Evolutionary conservation across 306 rosid species (phyloP).

Genomic region (Cyclanthera cordifolia): DNA sequence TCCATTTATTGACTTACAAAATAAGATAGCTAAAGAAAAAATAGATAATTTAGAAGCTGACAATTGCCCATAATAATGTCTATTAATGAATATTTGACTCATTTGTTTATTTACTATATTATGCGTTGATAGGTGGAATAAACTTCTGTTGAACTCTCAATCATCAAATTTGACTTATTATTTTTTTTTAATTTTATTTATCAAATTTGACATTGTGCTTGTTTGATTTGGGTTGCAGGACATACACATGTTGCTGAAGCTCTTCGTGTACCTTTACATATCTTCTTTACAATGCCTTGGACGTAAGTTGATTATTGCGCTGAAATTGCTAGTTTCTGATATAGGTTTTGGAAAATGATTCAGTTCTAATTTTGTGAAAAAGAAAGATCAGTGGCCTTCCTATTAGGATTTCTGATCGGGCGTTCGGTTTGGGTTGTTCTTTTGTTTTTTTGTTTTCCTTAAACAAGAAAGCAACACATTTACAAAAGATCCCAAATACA

Average conservation of each 20-base stretch:
- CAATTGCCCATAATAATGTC: not conserved
- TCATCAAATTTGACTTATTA: too few relatives aligned
- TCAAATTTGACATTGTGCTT: constrained; percentile 10
- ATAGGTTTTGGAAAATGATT: not conserved
- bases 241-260: constrained; percentile 91
- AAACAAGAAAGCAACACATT: not conserved
- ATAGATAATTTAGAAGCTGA: not conserved
- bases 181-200: too few relatives aligned
- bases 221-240: constrained; percentile 45
- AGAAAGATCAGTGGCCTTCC: not conserved
- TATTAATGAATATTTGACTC: not conserved
- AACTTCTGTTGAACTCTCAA: constrained; percentile 10
- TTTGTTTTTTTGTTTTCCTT: not conserved
- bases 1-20: not conserved
- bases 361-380: not conserved
- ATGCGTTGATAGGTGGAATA: not conserved
- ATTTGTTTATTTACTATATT: not conserved
- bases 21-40: not conserved
- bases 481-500: not conserved
- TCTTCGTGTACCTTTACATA: constrained; percentile 89
- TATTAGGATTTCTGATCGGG: not conserved
- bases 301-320: constrained; percentile 55
- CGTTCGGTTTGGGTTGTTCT: not conserved
- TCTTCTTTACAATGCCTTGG: constrained; percentile 99
- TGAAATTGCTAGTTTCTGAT: not conserved